These are phyloP conservation scores for Eucommia ulmoides DNA, from an alignment of 257 asterid species.

Conservation along the genomic window DNA sequence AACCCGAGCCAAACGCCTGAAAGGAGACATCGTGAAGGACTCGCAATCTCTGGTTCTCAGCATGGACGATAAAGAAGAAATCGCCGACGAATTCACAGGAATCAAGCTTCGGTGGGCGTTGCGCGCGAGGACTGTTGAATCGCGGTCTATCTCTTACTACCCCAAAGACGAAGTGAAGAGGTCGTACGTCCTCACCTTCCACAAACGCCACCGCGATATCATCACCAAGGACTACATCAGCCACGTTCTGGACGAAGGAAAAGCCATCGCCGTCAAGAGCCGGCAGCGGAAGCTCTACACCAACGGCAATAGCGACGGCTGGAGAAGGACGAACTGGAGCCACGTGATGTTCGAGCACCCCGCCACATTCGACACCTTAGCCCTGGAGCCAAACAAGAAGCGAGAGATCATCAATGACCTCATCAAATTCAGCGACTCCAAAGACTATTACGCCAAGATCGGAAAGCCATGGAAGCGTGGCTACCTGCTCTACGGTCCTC, in stretches of 20 bases:
- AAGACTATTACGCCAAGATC: not conserved
- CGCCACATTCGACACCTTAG: not conserved
- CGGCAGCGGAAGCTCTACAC: not conserved
- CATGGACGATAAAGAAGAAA: constrained; percentile 1
- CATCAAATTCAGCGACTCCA: not conserved
- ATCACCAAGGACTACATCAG: not conserved
- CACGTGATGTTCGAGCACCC: not conserved
- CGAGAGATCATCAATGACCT: not conserved
- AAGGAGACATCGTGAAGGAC: not conserved
- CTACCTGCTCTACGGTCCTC: not conserved
- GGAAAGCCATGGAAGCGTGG: constrained; percentile 1
- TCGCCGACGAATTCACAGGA: not conserved
- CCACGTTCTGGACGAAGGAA: not conserved
- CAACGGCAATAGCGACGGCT: too few relatives aligned
- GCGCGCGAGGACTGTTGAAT: not conserved
- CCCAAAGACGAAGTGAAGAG: not conserved
- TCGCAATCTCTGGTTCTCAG: not conserved
- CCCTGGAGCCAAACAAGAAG: constrained; percentile 1
- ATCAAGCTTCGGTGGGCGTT: not conserved
- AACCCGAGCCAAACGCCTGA: not conserved
- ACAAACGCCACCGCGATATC: not conserved
- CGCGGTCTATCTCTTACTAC: not conserved
- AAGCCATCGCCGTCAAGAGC: not conserved
- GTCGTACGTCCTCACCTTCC: not conserved
- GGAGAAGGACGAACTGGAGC: not conserved